These are phyloP conservation scores for Ceratobasidium sp. DNA, from an alignment of 1,284 basidiomycete species.

Conservation along the genomic window DNA sequence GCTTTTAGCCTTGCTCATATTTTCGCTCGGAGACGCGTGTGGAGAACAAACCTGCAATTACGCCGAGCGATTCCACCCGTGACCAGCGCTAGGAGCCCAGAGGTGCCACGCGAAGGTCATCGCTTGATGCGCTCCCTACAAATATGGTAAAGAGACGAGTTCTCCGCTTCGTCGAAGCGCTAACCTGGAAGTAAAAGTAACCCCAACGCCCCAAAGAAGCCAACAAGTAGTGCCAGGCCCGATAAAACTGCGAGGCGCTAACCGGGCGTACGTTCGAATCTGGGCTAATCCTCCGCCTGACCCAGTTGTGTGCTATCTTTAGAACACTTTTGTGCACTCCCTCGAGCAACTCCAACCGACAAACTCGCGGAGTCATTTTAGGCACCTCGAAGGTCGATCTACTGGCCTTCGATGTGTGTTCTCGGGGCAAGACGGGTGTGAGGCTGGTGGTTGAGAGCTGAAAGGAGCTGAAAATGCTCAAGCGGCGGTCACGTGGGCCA, in stretches of 20 bases:
- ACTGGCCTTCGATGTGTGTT: constrained; percentile 7
- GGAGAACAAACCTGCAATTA: constrained; percentile 14
- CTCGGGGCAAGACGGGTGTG: constrained; percentile 31
- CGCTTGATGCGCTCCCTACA: background rate
- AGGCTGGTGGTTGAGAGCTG: background rate
- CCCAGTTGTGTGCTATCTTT: background rate
- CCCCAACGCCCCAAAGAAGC: background rate
- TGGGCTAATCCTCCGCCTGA: constrained; percentile 13
- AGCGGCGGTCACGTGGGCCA: background rate
- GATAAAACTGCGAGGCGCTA: constrained; percentile 38
- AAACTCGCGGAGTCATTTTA: constrained; percentile 2
- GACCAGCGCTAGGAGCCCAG: constrained; percentile 7
- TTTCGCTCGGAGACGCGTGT: background rate
- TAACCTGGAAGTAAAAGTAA: background rate
- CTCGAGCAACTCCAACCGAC: constrained; percentile 17
- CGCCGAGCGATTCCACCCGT: constrained; percentile 29
- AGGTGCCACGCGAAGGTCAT: background rate
- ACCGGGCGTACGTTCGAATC: constrained; percentile 14
- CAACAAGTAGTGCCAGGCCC: constrained; percentile 20
- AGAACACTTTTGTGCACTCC: background rate
- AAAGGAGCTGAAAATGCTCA: background rate
- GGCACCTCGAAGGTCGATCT: background rate
- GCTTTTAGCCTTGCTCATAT: constrained; percentile 23
- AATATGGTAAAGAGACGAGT: background rate
- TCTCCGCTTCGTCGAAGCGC: constrained; percentile 14